Evolutionary conservation across 768 basidiomycete species (phyloP).

Genomic region (Ramaria rubella): DNA sequence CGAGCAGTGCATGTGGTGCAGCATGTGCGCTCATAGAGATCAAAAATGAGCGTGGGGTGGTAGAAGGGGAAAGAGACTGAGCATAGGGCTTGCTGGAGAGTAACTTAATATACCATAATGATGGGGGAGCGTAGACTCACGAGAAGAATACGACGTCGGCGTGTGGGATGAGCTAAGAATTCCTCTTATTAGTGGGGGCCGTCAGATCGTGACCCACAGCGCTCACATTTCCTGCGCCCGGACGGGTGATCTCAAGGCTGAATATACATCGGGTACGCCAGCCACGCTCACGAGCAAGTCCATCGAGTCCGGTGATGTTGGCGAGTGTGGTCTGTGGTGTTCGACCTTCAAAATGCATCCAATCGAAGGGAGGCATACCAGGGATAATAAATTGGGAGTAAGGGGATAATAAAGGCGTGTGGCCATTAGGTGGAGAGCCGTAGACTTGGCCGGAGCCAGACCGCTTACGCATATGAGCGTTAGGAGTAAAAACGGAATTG

Average conservation of each 20-base stretch:
- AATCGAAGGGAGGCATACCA: slow-evolving; percentile 75
- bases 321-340: slow-evolving; percentile 71
- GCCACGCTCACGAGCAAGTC: slow-evolving; percentile 73
- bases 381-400: slow-evolving; percentile 32
- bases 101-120: background rate
- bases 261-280: slow-evolving; percentile 81
- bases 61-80: slow-evolving; percentile 49
- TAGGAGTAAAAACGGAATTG: slow-evolving; percentile 27
- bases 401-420: slow-evolving; percentile 24
- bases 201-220: background rate
- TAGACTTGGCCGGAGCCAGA: slow-evolving; percentile 16
- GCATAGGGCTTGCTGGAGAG: slow-evolving; percentile 55
- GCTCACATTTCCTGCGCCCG: slow-evolving; percentile 74
- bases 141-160: slow-evolving; percentile 75
- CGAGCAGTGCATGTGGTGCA: slow-evolving; percentile 69
- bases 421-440: slow-evolving; percentile 28
- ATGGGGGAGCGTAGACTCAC: slow-evolving; percentile 12
- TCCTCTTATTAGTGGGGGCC: no score
- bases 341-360: slow-evolving; percentile 81
- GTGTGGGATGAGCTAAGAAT: slow-evolving; percentile 64
- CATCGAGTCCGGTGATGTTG: slow-evolving; percentile 74
- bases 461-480: slow-evolving; percentile 21
- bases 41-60: slow-evolving; percentile 68
- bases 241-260: slow-evolving; percentile 72
- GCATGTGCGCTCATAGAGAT: slow-evolving; percentile 64